Base-by-base conservation (phyloP, 116 monocot genomes). In the Papilionanthe hybrid region DNA sequence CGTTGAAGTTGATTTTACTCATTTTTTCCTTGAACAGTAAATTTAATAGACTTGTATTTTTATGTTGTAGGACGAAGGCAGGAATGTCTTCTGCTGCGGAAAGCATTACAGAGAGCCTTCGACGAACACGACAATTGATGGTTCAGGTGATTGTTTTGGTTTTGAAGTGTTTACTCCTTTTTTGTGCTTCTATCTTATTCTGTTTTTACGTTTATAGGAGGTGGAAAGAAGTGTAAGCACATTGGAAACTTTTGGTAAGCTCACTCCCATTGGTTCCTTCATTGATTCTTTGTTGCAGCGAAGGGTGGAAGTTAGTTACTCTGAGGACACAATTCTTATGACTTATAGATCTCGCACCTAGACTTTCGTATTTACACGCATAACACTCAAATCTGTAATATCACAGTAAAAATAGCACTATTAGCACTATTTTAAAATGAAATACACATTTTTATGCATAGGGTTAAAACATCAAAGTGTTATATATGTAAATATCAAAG, bases 21-120 rank as follows among this genome's bases (percentile, higher is more conserved):
- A 42, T 44, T 20, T 5, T 42, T 44, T 44, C n/a, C 1, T 22
- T 73, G 20, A 22, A 29, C 5, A 43, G 73, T 49, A 4, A 42
- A 20, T 50, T 18, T 28, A 49, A 9, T 28, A 58, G 23, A 44
- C 66, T 57, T 66, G 49, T 71, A 23, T 8, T 41, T 42, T 77
- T 7, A 28, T 75, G 32, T 85, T 78, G 41, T 22, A 97, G 98
- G 86, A 98, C 98, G 60, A 91, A 98, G 77, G 82, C 84, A 85
- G 98, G 98, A 49, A 91, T 98, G 91, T 91, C 90, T 68, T 91
- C 94, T 84, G 94, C 98, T 75, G 91, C 98, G 67, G 98, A 94
- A 89, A 90, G 91, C 74, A 90, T 98, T 32, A 98, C 98, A 27
- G 94, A 98, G n/a, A 93, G 94, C 83, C 94, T 98, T 69, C 89